phyloP scores from a whole-genome alignment of 352 stramenopile genomes.

The Globisporangium nunn region DNA sequence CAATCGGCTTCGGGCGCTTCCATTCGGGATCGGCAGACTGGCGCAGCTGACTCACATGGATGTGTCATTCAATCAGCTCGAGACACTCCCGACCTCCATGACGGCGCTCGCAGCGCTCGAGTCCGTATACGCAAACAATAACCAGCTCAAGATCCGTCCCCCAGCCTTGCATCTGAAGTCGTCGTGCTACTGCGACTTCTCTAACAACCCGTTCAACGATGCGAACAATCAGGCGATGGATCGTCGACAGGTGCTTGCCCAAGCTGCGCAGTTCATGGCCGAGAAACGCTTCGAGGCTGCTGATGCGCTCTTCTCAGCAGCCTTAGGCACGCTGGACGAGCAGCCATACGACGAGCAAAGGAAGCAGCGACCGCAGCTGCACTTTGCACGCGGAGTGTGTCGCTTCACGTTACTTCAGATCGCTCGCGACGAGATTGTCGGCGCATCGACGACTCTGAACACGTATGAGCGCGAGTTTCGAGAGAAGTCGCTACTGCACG shows the following conservation, averaged over 20 bases:
- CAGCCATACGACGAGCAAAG: constrained; percentile 16
- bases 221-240: neutral
- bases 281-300: constrained; percentile 18
- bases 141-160: constrained; percentile 26
- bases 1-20: constrained; percentile 28
- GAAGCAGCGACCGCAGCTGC: constrained; percentile 18
- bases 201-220: constrained; percentile 54
- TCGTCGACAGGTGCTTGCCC: constrained; percentile 2
- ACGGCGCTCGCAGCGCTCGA: constrained; percentile 27
- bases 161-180: constrained; percentile 16
- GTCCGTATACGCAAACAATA: constrained; percentile 40
- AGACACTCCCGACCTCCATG: constrained; percentile 41
- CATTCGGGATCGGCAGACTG: constrained; percentile 28
- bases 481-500: constrained; percentile 1
- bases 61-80: constrained; percentile 39
- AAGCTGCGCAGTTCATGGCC: constrained; percentile 27
- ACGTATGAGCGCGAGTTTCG: constrained; percentile 19
- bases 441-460: constrained; percentile 12
- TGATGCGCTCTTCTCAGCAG: constrained; percentile 21
- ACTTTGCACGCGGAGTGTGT: constrained; percentile 35
- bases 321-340: constrained; percentile 18
- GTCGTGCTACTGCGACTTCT: constrained; percentile 42
- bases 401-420: constrained; percentile 35
- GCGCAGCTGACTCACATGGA: constrained; percentile 30
- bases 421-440: constrained; percentile 12